Conservation (phyloP, 495 filamentous ascomycete genomes). For the Penicillium macrosclerotiorum region DNA sequence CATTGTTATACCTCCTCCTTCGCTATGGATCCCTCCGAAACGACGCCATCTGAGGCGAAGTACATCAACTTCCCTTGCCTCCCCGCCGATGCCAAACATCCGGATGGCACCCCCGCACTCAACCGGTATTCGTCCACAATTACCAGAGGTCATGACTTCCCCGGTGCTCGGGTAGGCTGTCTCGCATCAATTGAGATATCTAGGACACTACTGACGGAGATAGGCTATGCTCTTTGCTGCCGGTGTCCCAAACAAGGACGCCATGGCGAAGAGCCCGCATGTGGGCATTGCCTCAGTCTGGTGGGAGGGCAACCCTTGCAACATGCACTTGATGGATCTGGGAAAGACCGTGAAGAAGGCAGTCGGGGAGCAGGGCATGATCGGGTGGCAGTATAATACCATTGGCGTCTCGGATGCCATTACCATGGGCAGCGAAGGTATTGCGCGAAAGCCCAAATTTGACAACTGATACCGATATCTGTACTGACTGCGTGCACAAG, state of each 20-base stretch:
- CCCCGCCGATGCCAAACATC: constrained; percentile 52
- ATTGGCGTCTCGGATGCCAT: constrained; percentile 93
- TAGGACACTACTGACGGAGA: constrained; percentile 1
- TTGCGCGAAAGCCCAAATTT: background rate
- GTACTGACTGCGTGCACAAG: constrained; percentile 40
- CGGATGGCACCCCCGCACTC: constrained; percentile 61
- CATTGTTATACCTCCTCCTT: background rate
- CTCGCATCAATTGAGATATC: background rate
- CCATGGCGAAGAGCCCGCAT: constrained; percentile 89
- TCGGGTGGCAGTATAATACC: constrained; percentile 93
- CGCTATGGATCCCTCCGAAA: constrained; percentile 28
- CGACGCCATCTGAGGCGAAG: constrained; percentile 42
- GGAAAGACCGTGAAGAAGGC: constrained; percentile 87
- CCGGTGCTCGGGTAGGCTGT: constrained; percentile 74
- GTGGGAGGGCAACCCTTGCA: constrained; percentile 98
- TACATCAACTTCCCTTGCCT: constrained; percentile 63
- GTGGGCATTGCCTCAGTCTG: constrained; percentile 88
- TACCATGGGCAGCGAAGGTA: constrained; percentile 94
- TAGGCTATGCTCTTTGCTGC: constrained; percentile 96
- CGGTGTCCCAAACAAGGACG: constrained; percentile 76
- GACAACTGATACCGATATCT: background rate
- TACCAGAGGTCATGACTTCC: constrained; percentile 85
- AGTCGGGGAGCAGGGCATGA: constrained; percentile 78
- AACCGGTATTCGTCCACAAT: constrained; percentile 72
- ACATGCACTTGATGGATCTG: constrained; percentile 74